Evolutionary conservation across 73 alveolate genomes (phyloP).

Genomic region (Paramecium bursaria): DNA sequence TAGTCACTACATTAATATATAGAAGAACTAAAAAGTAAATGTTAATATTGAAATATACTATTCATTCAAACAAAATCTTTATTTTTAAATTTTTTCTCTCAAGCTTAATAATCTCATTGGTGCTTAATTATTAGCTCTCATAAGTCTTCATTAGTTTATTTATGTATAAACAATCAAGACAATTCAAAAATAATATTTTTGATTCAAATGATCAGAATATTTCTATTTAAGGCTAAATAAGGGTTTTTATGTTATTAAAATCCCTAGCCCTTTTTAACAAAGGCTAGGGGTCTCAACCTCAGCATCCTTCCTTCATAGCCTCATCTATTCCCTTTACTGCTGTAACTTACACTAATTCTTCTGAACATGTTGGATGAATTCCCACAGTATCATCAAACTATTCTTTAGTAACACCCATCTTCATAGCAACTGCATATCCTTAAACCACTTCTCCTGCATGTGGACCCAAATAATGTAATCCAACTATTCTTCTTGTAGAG

Average conservation of each 20-base stretch:
- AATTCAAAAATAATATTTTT: slow-evolving; percentile 22
- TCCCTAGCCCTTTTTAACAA: slow-evolving; percentile 62
- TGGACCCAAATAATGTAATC: slow-evolving; percentile 97
- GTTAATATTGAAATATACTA: neutral
- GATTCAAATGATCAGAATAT: slow-evolving; percentile 45
- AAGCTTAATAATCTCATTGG: no score
- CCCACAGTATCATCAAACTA: slow-evolving; percentile 94
- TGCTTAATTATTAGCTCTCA: no score
- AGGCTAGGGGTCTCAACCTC: slow-evolving; percentile 74
- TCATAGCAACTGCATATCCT: slow-evolving; percentile 98
- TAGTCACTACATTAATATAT: neutral
- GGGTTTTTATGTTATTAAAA: slow-evolving; percentile 53
- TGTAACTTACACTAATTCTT: slow-evolving; percentile 74
- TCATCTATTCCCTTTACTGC: slow-evolving; percentile 69
- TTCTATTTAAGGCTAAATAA: slow-evolving; percentile 65
- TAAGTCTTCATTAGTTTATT: slow-evolving; percentile 24
- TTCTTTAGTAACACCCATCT: slow-evolving; percentile 94
- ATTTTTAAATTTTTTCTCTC: neutral
- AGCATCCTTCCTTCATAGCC: slow-evolving; percentile 68
- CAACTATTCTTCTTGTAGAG: slow-evolving; percentile 85
- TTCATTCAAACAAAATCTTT: slow-evolving; percentile 23
- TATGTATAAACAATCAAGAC: slow-evolving; percentile 25
- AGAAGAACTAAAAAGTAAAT: neutral
- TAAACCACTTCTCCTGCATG: slow-evolving; percentile 99
- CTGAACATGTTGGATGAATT: slow-evolving; percentile 99